These are phyloP conservation scores for Nannochloris sp. DNA, from an alignment of 139 green algal species.

Conservation along the genomic window DNA sequence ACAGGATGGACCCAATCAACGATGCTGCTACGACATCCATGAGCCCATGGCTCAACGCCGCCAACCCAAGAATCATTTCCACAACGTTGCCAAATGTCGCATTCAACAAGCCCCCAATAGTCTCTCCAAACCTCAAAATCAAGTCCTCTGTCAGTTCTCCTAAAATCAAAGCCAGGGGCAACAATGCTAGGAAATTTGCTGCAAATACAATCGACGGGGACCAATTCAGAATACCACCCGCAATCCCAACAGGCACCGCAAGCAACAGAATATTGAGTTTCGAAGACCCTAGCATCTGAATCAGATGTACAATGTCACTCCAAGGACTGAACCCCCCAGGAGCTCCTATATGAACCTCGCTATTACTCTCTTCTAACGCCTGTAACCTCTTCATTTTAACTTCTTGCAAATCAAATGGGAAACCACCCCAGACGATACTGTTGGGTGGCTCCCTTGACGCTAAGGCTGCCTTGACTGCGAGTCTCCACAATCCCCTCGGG, in stretches of 20 bases:
- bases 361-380: not conserved
- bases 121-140: slow-evolving; percentile 57
- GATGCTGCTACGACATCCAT: slow-evolving; percentile 69
- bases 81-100: slow-evolving; percentile 91
- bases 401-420: not conserved
- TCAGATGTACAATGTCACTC: slow-evolving; percentile 22
- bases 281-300: slow-evolving; percentile 36
- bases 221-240: slow-evolving; percentile 25
- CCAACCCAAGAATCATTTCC: slow-evolving; percentile 86
- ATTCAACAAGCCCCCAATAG: slow-evolving; percentile 66
- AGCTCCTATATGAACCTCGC: not conserved
- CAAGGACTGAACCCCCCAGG: slow-evolving; percentile 19
- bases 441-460: too few species aligned
- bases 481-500: too few species aligned
- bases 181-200: slow-evolving; percentile 70
- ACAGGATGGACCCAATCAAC: slow-evolving; percentile 78
- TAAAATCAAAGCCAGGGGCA: slow-evolving; percentile 77
- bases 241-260: slow-evolving; percentile 48
- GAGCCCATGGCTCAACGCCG: slow-evolving; percentile 61
- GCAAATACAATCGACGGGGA: slow-evolving; percentile 36
- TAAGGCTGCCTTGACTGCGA: too few species aligned
- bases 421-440: too few species aligned
- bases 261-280: slow-evolving; percentile 68
- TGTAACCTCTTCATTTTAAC: not conserved
- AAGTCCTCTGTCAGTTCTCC: slow-evolving; percentile 84